A percentile compares a stretch with the other conserved stretches of the same genome.
phyloP scores from a whole-genome alignment of 2,329 filamentous ascomycete genomes.

The Penicillium concentricum region DNA sequence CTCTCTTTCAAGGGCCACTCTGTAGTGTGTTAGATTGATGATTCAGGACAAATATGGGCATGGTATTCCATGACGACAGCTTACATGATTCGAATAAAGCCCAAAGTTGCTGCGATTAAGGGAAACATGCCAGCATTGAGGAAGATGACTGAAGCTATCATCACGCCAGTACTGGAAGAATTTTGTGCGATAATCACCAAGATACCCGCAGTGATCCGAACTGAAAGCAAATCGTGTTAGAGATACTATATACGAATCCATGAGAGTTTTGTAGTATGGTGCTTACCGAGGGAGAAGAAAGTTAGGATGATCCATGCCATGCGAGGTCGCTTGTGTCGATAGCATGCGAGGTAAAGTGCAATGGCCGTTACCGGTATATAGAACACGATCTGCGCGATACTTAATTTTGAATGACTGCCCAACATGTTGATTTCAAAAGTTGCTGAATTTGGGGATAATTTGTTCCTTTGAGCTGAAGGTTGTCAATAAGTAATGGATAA shows the following conservation, averaged over 20 bases:
- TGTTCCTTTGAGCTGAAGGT: background rate
- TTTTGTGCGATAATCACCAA: conserved; percentile 19
- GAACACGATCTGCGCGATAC: conserved; percentile 23
- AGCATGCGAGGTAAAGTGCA: conserved; percentile 13
- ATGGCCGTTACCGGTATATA: conserved; percentile 16
- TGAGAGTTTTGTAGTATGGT: background rate
- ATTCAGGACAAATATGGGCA: background rate
- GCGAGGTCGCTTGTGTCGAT: conserved; percentile 20
- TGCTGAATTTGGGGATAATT: conserved; percentile 6
- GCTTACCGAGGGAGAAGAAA: conserved; percentile 21
- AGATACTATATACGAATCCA: background rate
- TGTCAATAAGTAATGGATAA: background rate
- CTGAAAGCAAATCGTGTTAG: conserved; percentile 4
- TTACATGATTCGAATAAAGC: conserved; percentile 24
- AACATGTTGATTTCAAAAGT: background rate
- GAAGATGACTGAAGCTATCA: conserved; percentile 20
- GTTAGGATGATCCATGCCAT: conserved; percentile 22
- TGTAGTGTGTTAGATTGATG: background rate
- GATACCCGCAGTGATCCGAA: conserved; percentile 19
- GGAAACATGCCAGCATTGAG: conserved; percentile 26
- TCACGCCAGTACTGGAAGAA: conserved; percentile 12
- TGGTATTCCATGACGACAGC: background rate
- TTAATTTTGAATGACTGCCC: conserved; percentile 16
- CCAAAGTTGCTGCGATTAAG: conserved; percentile 25
- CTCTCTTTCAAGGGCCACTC: conserved; percentile 3